Evolutionary conservation across 2,329 filamentous ascomycete species (phyloP).

Genomic region (Pseudogymnoascus sp.): DNA sequence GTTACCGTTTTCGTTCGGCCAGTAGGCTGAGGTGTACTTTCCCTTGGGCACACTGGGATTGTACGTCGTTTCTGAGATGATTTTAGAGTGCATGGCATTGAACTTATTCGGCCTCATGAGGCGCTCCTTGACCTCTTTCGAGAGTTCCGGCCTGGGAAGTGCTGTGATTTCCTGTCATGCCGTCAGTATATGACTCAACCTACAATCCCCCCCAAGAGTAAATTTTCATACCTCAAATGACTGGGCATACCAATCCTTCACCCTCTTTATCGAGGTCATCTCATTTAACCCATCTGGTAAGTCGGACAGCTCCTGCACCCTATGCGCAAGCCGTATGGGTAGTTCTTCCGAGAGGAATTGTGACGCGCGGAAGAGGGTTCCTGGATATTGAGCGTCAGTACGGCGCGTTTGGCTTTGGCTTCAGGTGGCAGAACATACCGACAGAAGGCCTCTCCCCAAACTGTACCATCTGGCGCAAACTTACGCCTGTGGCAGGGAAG

Average conservation of each 20-base stretch:
- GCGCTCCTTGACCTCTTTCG: constrained; percentile 66
- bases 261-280: constrained; percentile 92
- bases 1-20: constrained; percentile 37
- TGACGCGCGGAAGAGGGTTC: constrained; percentile 91
- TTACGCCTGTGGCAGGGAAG: constrained; percentile 94
- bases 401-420: neutral
- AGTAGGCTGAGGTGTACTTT: constrained; percentile 59
- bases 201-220: neutral
- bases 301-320: constrained; percentile 86
- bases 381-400: constrained; percentile 35
- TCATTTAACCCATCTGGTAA: constrained; percentile 93
- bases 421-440: constrained; percentile 44
- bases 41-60: constrained; percentile 85
- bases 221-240: constrained; percentile 76
- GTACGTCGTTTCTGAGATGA: constrained; percentile 72
- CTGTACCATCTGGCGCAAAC: constrained; percentile 97
- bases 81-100: constrained; percentile 48
- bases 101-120: constrained; percentile 59
- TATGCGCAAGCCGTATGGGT: constrained; percentile 90
- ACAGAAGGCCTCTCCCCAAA: constrained; percentile 91
- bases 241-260: constrained; percentile 98
- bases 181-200: constrained; percentile 11
- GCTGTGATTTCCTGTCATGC: constrained; percentile 74
- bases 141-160: constrained; percentile 68
- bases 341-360: constrained; percentile 98